Base-by-base conservation (phyloP, 129 eudicot genomes). In the Centrapalus pauciflorus region DNA sequence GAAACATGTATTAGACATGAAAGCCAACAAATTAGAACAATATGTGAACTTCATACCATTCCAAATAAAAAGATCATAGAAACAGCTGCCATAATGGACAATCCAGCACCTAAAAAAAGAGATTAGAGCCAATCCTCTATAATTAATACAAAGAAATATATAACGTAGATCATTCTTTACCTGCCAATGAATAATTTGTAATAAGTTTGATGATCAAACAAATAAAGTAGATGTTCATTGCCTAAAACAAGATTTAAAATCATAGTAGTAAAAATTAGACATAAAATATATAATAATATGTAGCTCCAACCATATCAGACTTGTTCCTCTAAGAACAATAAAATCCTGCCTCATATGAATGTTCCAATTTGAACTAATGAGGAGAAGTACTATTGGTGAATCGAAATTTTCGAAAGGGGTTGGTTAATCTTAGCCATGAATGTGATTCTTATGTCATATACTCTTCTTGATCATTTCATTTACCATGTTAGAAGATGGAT, bases 21-120 rank as follows among this genome's bases (percentile, higher is more conserved):
- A 37, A 2, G 5, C 4, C 16, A 56, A 14, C 6, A 14, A 48
- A 48, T 28, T 12, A 28, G 30, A 49, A 46, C 26, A 26, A 57
- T 57, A 26, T 11, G 60, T 24, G 21, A 21, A 10, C 3, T 61
- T 55, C 78, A 51, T 66, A 83, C 95, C 95, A 87, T 87, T 71
- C 87, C 95, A 81, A 87, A 87, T 58, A 87, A 76, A 72, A 87
- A 84, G 12, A 79, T 67, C 85, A 87, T 87, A 59, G 64, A 43
- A 7, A 83, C 24, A 56, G 95, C 90, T 21, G 95, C 95, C 67
- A 81, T n/a, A 33, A 87, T 78, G 60, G 95, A 87, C 77, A 87
- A 70, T 55, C 95, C 95, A 72, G 90, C 95, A 69, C 95, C 95
- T 30, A 90, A 87, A 32, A 87, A n/a, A n/a, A n/a, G n/a, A n/a